A percentile compares a stretch with the other conserved stretches of the same genome.
Evolutionary conservation across 805 yeast genomes (phyloP).

Genomic region (baker's yeast (Saccharomyces cerevisiae)): DNA sequence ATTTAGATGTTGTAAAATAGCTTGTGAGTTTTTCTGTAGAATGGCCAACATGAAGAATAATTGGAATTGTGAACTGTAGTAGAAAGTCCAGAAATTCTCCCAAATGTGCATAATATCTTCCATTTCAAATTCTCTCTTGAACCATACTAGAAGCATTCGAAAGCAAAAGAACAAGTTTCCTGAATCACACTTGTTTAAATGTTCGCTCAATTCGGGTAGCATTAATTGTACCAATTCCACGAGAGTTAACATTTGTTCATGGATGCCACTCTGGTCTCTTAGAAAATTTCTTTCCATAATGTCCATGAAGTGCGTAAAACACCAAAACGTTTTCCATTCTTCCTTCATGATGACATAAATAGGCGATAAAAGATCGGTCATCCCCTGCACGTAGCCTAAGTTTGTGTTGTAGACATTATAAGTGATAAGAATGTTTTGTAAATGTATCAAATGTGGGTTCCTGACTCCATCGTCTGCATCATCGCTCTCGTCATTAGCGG

Average conservation of each 20-base stretch:
- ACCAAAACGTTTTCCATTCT: conserved; percentile 80
- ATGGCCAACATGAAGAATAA: conserved; percentile 81
- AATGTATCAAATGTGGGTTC: conserved; percentile 64
- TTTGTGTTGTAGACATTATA: conserved; percentile 77
- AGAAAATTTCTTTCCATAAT: conserved; percentile 91
- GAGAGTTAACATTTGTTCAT: conserved; percentile 73
- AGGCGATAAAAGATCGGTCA: conserved; percentile 90
- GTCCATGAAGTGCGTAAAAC: conserved; percentile 80
- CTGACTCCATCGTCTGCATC: conserved; percentile 36
- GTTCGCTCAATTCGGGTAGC: conserved; percentile 77
- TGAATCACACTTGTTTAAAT: conserved; percentile 80
- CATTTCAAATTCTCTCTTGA: conserved; percentile 81
- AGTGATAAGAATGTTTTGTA: conserved; percentile 75
- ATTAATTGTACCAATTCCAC: conserved; percentile 83
- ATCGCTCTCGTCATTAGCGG: conserved; percentile 26
- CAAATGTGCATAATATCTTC: conserved; percentile 71
- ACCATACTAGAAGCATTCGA: conserved; percentile 93
- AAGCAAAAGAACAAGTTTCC: conserved; percentile 88
- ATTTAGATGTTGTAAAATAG: conserved; percentile 62
- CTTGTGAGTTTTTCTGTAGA: conserved; percentile 76
- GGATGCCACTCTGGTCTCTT: conserved; percentile 89
- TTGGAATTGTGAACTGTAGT: conserved; percentile 77
- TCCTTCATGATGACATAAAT: conserved; percentile 59
- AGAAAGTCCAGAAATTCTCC: conserved; percentile 91
- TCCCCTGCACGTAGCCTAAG: conserved; percentile 95